Evolutionary conservation across 140 eudicot genomes (phyloP), one percentile per base, ranked within the genome.

Genomic region (Bidens hawaiensis): DNA sequence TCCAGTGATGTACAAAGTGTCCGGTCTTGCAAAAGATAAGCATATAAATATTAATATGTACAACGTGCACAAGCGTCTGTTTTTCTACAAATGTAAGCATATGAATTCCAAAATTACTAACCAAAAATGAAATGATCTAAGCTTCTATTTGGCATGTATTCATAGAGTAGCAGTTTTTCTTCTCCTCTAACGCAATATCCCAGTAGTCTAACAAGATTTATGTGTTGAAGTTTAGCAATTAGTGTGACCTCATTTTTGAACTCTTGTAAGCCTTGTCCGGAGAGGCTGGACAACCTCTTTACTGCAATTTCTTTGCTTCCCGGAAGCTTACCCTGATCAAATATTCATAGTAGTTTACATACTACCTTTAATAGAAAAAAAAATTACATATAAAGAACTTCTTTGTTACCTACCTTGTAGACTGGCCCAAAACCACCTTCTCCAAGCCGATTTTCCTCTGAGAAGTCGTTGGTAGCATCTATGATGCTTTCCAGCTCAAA

Each of bases 121-220:
- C 89, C 85, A 76, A 83, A 83, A 48, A 83, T 68, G 53, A 81
- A 68, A 30, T 71, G 60, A 49, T 84, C 83, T 60, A 79, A 72
- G 75, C 85, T 82, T 79, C 56, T 81, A 59, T 80, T 80, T 19
- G 82, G 78, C 78, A 76, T 73, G 67, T 78, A 82, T 34, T 78
- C 88, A 15, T 82, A 82, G 3, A 82, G 28, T 64, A 82, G 53
- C 11, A 82, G 78, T 48, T 64, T 78, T 63, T 82, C 89, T 40
- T 72, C 71, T 23, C 73, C 82, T 53, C 60, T 49, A 34, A 72
- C 70, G 65, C 89, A 72, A 46, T 75, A 82, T 26, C 89, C 89
- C 64, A 79, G 16, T 9, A 79, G 66, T 52, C 74, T 75, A 17
- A 82, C 85, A 59, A 82, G 89, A 65, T 79, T 83, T 4, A 81